These are phyloP conservation scores for Quercus wislizeni DNA, from an alignment of 306 rosid species.

Conservation along the genomic window DNA sequence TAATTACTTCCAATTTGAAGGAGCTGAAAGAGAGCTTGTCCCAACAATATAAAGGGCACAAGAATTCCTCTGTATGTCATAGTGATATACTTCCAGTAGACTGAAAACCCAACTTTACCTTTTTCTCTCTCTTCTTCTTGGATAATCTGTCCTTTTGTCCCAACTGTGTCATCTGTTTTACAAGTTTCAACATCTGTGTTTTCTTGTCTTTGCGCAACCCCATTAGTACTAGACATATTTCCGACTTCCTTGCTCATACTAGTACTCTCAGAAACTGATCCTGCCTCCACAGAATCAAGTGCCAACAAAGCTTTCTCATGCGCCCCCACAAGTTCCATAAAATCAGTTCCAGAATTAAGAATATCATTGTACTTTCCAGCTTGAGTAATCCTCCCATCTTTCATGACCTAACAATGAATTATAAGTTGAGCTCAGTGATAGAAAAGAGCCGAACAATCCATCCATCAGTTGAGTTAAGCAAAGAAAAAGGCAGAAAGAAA, in stretches of 20 bases:
- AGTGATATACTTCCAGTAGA: conserved; percentile 74
- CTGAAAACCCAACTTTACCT: conserved; percentile 71
- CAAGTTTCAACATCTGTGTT: conserved; percentile 28
- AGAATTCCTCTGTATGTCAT: conserved; percentile 81
- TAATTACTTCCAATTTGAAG: conserved; percentile 91
- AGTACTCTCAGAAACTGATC: conserved; percentile 24
- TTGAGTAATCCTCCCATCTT: conserved; percentile 73
- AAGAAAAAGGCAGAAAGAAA: conserved; percentile 1
- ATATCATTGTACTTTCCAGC: conserved; percentile 72
- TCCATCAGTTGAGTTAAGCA: background rate
- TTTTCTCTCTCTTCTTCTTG: conserved; percentile 95
- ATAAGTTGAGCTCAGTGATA: background rate
- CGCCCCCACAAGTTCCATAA: conserved; percentile 85
- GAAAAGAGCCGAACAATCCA: background rate
- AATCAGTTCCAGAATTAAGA: conserved; percentile 63
- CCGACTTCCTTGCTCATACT: conserved; percentile 28
- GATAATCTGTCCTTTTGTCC: conserved; percentile 57
- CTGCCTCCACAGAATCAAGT: conserved; percentile 41
- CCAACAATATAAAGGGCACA: conserved; percentile 69
- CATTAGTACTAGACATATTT: background rate
- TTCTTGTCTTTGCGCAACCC: conserved; percentile 31
- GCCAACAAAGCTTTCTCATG: conserved; percentile 71
- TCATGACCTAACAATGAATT: conserved; percentile 61
- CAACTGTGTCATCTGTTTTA: conserved; percentile 32
- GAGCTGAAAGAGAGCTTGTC: conserved; percentile 60